Evolutionary conservation across 2,329 filamentous ascomycete genomes (phyloP).

Genomic region (Basipetospora chlamydospora): DNA sequence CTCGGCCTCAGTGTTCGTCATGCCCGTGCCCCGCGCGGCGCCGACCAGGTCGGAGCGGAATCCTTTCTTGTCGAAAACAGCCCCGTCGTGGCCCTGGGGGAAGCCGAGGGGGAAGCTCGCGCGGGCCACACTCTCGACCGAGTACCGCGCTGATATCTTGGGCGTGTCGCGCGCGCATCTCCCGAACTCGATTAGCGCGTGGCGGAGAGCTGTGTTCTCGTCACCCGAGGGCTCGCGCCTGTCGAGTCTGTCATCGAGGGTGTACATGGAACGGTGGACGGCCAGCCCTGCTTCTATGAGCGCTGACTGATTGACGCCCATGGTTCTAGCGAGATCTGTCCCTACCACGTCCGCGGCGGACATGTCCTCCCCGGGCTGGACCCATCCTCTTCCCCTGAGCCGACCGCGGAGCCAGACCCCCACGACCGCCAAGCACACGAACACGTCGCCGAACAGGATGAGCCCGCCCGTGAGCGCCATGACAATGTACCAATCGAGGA

Average conservation of each 20-base stretch:
- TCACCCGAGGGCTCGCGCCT: neutral
- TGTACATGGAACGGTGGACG: slow-evolving; percentile 1
- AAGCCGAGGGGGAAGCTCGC: neutral
- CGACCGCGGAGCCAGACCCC: neutral
- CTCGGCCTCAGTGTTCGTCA: slow-evolving; percentile 3
- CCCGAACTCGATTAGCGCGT: slow-evolving; percentile 2
- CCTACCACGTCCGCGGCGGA: slow-evolving; percentile 1
- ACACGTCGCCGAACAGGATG: slow-evolving; percentile 3
- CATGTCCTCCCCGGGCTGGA: neutral
- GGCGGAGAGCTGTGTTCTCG: neutral
- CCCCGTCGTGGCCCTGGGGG: neutral
- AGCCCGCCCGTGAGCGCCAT: neutral
- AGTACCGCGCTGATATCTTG: neutral
- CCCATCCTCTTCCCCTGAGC: neutral
- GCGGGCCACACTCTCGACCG: neutral
- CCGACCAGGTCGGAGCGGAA: slow-evolving; percentile 1
- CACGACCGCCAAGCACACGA: neutral
- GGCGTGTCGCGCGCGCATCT: neutral
- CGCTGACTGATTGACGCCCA: neutral
- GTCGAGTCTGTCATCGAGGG: neutral
- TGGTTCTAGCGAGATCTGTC: neutral
- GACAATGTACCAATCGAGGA: slow-evolving; percentile 4
- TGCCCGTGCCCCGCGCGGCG: neutral
- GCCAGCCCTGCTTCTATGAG: neutral
- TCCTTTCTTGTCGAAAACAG: neutral